Conservation (phyloP, 2,329 filamentous ascomycete species). For the Seiridium unicorne region DNA sequence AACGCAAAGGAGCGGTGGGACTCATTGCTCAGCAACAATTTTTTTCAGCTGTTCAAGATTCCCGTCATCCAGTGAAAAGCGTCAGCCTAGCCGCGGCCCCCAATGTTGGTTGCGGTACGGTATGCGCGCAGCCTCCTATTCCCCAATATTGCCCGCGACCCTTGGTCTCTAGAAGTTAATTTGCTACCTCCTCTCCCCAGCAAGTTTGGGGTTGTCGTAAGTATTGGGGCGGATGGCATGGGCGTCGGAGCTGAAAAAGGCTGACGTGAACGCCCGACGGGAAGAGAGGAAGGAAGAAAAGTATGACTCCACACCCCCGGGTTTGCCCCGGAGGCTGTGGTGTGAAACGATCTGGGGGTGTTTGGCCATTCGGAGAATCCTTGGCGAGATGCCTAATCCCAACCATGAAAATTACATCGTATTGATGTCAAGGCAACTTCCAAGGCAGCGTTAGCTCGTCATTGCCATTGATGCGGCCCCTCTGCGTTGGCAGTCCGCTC, state of each 20-base stretch:
- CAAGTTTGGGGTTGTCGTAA: background rate
- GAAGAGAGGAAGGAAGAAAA: background rate
- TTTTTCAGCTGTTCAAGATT: background rate
- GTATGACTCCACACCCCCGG: background rate
- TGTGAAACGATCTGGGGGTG: background rate
- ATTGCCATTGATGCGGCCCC: background rate
- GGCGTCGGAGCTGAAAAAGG: constrained; percentile 2
- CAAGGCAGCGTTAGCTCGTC: background rate
- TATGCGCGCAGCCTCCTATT: background rate
- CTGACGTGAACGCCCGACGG: constrained; percentile 5
- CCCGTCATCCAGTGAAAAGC: background rate
- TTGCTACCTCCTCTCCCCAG: background rate
- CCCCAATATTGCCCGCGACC: no score
- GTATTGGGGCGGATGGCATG: background rate
- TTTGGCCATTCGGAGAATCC: background rate
- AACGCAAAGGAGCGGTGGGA: constrained; percentile 1
- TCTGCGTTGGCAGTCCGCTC: background rate
- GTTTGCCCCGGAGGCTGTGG: constrained; percentile 2
- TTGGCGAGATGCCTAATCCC: background rate
- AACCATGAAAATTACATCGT: background rate
- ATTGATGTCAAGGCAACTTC: background rate
- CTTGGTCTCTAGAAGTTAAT: background rate
- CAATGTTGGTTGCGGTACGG: no score
- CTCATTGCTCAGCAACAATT: background rate
- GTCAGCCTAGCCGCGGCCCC: no score